Evolutionary conservation across 352 stramenopile genomes (phyloP).

Genomic region (Globisporangium lucens): DNA sequence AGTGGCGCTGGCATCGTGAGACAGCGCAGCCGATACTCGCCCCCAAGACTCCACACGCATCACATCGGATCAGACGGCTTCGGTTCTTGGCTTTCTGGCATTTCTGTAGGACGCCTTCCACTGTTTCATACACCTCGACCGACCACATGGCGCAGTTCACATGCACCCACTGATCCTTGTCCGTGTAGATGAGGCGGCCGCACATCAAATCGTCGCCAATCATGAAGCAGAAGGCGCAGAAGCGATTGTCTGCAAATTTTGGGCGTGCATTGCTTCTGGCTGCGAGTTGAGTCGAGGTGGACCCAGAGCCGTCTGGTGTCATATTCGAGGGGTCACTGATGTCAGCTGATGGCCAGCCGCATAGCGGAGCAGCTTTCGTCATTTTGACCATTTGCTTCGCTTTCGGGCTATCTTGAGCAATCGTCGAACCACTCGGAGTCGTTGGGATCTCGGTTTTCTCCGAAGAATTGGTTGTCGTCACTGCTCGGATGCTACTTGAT

Average conservation of each 20-base stretch:
- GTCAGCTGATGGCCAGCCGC: constrained; percentile 30
- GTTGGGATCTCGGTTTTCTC: background rate
- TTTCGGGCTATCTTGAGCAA: background rate
- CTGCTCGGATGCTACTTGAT: background rate
- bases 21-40: constrained; percentile 91
- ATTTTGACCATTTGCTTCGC: constrained; percentile 20
- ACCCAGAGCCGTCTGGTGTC: background rate
- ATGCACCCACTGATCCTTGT: constrained; percentile 89
- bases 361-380: constrained; percentile 39
- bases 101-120: constrained; percentile 62
- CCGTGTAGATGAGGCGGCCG: constrained; percentile 78
- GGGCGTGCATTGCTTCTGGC: background rate
- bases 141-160: constrained; percentile 92
- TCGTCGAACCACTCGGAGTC: background rate
- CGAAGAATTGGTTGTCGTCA: background rate
- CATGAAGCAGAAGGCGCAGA: constrained; percentile 81
- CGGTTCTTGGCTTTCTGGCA: constrained; percentile 89
- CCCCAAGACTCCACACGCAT: constrained; percentile 86
- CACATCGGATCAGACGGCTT: constrained; percentile 88
- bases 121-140: constrained; percentile 89
- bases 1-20: constrained; percentile 86
- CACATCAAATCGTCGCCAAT: constrained; percentile 69
- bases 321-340: background rate
- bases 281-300: background rate
- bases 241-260: constrained; percentile 59